A percentile compares a stretch with the other conserved stretches of the same genome.
phyloP scores from a whole-genome alignment of 2,329 filamentous ascomycete genomes.

The Cercospora berteroae region DNA sequence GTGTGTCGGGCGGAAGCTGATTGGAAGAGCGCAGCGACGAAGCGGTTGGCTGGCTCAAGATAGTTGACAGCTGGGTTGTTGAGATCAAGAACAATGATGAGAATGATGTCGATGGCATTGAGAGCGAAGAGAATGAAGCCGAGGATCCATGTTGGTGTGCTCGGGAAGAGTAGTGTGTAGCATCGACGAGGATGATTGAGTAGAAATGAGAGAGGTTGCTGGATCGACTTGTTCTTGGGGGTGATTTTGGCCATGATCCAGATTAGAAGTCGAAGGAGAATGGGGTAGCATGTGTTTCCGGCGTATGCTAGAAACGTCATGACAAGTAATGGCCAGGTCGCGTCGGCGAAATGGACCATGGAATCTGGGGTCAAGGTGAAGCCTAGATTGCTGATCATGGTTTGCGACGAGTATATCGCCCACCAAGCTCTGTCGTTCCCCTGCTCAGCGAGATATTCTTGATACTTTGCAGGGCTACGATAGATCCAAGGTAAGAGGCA shows the following conservation, averaged over 20 bases:
- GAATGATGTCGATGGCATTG: constrained; percentile 55
- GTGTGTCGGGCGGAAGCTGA: constrained; percentile 36
- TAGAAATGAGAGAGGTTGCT: constrained; percentile 53
- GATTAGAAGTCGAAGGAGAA: constrained; percentile 58
- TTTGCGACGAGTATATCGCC: constrained; percentile 45
- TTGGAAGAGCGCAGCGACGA: constrained; percentile 60
- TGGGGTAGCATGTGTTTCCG: constrained; percentile 58
- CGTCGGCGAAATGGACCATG: constrained; percentile 41
- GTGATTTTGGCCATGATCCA: constrained; percentile 46
- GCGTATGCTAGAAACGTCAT: constrained; percentile 48
- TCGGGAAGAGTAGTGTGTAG: constrained; percentile 62
- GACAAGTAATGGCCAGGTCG: constrained; percentile 28
- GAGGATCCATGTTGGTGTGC: constrained; percentile 59
- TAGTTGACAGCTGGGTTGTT: constrained; percentile 53
- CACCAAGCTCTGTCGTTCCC: constrained; percentile 14
- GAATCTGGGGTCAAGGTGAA: constrained; percentile 57
- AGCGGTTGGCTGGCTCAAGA: constrained; percentile 44
- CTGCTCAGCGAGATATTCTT: constrained; percentile 14
- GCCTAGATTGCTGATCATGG: constrained; percentile 55
- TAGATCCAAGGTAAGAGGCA: constrained; percentile 13
- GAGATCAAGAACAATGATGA: constrained; percentile 56
- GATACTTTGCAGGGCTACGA: constrained; percentile 6
- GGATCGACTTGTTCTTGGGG: constrained; percentile 44
- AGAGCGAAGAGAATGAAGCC: constrained; percentile 52
- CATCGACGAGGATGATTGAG: constrained; percentile 63